Conservation (phyloP, 2,329 filamentous ascomycete species). For the Endoconidiophora laricicola region DNA sequence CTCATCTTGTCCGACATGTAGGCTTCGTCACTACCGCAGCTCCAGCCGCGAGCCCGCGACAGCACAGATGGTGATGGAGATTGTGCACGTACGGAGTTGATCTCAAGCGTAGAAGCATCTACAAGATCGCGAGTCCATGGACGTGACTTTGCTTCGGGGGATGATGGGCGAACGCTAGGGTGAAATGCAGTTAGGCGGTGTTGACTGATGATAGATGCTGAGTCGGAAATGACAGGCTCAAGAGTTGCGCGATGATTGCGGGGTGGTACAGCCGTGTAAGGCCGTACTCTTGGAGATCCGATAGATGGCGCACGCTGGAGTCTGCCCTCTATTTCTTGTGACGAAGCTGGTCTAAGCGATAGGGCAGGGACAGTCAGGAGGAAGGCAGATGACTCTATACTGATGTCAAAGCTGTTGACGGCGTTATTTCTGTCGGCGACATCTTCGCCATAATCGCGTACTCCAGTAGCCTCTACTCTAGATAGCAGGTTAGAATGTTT, state of each 20-base stretch:
- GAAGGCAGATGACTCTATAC: not conserved
- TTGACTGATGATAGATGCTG: constrained; percentile 11
- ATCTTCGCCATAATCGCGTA: constrained; percentile 44
- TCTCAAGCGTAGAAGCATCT: constrained; percentile 4
- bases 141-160: not conserved
- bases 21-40: constrained; percentile 1
- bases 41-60: constrained; percentile 7
- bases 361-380: not conserved
- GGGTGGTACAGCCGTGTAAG: constrained; percentile 5
- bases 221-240: constrained; percentile 5
- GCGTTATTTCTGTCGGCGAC: constrained; percentile 44
- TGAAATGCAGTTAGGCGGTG: constrained; percentile 12
- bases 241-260: not conserved
- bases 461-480: constrained; percentile 33
- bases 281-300: not conserved
- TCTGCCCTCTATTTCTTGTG: not conserved
- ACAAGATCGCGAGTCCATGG: constrained; percentile 10
- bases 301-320: not conserved
- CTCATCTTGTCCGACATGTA: constrained; percentile 5
- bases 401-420: constrained; percentile 18
- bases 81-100: not conserved
- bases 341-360: constrained; percentile 4
- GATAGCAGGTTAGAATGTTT: constrained; percentile 31
- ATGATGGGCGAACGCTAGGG: not conserved
- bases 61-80: constrained; percentile 6